A percentile compares a stretch with the other conserved stretches of the same genome.
These are phyloP conservation scores for Phytophthora kernoviae DNA, from an alignment of 352 stramenopile species.

Conservation along the genomic window DNA sequence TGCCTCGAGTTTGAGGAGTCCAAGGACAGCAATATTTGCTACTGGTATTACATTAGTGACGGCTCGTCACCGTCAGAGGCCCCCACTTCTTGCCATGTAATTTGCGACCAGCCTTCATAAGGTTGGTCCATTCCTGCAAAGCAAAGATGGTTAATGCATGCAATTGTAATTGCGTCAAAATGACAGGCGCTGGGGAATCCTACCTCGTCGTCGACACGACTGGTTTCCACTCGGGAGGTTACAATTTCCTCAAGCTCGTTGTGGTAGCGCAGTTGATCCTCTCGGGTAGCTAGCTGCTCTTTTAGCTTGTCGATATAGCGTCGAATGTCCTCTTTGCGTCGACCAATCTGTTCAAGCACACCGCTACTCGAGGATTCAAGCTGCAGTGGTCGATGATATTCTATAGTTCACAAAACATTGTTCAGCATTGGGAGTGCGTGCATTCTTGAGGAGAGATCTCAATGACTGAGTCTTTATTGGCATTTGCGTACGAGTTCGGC, in stretches of 20 bases:
- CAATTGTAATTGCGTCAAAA: constrained; percentile 1
- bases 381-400: constrained; percentile 50
- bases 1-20: not conserved
- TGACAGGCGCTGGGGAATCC: not conserved
- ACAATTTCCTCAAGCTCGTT: constrained; percentile 73
- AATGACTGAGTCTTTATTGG: not conserved
- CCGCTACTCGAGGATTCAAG: constrained; percentile 32
- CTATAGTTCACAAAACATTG: constrained; percentile 20
- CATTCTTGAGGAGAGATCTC: not conserved
- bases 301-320: constrained; percentile 63
- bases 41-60: constrained; percentile 46
- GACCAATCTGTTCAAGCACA: constrained; percentile 55
- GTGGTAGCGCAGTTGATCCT: constrained; percentile 66
- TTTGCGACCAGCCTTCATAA: constrained; percentile 70
- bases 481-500: constrained; percentile 23
- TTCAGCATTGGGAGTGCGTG: not conserved
- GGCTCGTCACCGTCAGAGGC: constrained; percentile 36
- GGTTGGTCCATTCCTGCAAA: constrained; percentile 58
- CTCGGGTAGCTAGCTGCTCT: constrained; percentile 45
- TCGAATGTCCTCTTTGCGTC: constrained; percentile 65
- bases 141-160: constrained; percentile 3
- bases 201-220: constrained; percentile 52
- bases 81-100: constrained; percentile 71
- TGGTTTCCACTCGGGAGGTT: constrained; percentile 57
- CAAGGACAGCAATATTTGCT: not conserved